Evolutionary conservation across 1,139 yeast genomes (phyloP).

Genomic region (Meyerozyma carpophila): DNA sequence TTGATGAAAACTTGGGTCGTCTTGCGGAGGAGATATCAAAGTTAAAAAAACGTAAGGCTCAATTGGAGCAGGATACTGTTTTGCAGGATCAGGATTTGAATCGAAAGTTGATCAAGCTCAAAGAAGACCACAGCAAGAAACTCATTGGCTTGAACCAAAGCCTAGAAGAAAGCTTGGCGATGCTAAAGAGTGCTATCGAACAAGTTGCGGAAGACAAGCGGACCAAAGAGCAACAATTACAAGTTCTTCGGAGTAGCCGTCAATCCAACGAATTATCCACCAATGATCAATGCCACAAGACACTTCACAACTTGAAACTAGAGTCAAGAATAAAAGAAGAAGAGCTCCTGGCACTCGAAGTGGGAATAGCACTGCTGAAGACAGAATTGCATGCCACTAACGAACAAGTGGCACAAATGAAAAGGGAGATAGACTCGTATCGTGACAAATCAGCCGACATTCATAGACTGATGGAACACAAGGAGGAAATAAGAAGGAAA

Average conservation of each 20-base stretch:
- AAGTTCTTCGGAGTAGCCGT: neutral
- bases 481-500: constrained; percentile 45
- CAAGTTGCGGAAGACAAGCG: constrained; percentile 7
- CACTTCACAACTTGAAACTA: constrained; percentile 8
- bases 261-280: constrained; percentile 4
- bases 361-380: neutral
- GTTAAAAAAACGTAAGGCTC: constrained; percentile 11
- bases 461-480: constrained; percentile 17
- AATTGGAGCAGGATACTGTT: constrained; percentile 10
- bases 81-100: constrained; percentile 16
- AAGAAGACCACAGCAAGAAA: constrained; percentile 20
- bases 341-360: constrained; percentile 11
- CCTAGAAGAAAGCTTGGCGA: constrained; percentile 17
- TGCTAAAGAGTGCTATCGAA: constrained; percentile 11
- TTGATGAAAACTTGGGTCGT: constrained; percentile 21
- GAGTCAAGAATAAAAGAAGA: constrained; percentile 13
- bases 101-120: constrained; percentile 20
- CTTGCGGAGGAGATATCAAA: constrained; percentile 19
- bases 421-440: constrained; percentile 6
- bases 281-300: constrained; percentile 4
- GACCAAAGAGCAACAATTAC: constrained; percentile 2
- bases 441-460: constrained; percentile 13
- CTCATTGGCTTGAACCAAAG: constrained; percentile 13
- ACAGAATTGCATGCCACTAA: neutral
- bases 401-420: constrained; percentile 1